Conservation (phyloP, 495 filamentous ascomycete species). For the Penicillium parvum region DNA sequence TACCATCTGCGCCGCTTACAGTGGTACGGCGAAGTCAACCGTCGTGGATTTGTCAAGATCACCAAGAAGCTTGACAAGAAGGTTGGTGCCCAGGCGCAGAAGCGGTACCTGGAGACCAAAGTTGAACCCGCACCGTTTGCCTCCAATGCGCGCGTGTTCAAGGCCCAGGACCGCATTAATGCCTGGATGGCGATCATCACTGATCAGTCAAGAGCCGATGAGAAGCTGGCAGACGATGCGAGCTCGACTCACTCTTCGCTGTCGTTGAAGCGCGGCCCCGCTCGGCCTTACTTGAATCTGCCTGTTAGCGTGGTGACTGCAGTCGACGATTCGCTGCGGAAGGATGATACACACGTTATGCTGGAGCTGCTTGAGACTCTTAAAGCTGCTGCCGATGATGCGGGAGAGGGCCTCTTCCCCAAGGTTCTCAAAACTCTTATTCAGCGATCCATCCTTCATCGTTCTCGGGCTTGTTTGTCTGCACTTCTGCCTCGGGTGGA, state of each 20-base stretch:
- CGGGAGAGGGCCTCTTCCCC: conserved; percentile 46
- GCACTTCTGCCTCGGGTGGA: conserved; percentile 61
- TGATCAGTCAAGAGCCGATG: conserved; percentile 50
- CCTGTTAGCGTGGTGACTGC: conserved; percentile 60
- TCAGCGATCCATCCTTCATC: conserved; percentile 74
- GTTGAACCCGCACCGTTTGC: conserved; percentile 83
- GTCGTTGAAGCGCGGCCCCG: conserved; percentile 65
- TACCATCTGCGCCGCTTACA: conserved; percentile 84
- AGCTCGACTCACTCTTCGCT: conserved; percentile 65
- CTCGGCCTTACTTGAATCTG: conserved; percentile 66
- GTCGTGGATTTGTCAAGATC: conserved; percentile 93
- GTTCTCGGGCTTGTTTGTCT: conserved; percentile 62
- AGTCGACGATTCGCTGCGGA: conserved; percentile 72
- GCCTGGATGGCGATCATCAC: conserved; percentile 76
- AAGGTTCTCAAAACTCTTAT: conserved; percentile 72
- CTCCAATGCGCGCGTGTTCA: conserved; percentile 60
- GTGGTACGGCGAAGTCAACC: conserved; percentile 97
- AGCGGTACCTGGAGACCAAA: conserved; percentile 78
- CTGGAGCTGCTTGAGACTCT: conserved; percentile 54
- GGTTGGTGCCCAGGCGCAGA: conserved; percentile 66
- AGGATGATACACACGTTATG: conserved; percentile 63
- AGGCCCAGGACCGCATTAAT: conserved; percentile 75
- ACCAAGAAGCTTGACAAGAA: conserved; percentile 98
- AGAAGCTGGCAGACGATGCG: conserved; percentile 64
- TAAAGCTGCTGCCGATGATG: conserved; percentile 48